Evolutionary conservation across 2,329 filamentous ascomycete genomes (phyloP).

Genomic region (Teratosphaeria destructans): DNA sequence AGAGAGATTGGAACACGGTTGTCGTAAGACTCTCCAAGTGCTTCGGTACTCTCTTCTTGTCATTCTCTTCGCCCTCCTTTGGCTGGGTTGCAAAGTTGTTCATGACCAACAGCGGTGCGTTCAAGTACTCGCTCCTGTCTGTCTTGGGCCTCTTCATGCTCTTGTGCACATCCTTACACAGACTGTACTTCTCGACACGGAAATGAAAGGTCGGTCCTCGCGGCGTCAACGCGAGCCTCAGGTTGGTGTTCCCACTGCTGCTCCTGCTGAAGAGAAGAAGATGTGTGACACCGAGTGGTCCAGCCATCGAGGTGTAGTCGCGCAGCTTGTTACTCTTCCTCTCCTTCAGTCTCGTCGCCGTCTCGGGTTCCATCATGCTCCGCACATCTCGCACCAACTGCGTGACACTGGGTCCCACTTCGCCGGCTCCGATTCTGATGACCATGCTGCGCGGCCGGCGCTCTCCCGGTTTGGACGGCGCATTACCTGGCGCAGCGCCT

Average conservation of each 20-base stretch:
- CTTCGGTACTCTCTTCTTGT: conserved; percentile 54
- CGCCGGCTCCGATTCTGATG: conserved; percentile 87
- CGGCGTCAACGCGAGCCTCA: conserved; percentile 78
- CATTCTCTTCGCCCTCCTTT: conserved; percentile 27
- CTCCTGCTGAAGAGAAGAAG: conserved; percentile 88
- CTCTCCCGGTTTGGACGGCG: conserved; percentile 46
- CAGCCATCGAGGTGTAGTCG: conserved; percentile 93
- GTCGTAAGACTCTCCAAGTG: conserved; percentile 89
- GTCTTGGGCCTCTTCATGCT: conserved; percentile 74
- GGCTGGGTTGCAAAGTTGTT: conserved; percentile 62
- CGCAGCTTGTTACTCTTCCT: conserved; percentile 75
- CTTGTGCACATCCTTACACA: conserved; percentile 81
- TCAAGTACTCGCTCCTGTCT: conserved; percentile 54
- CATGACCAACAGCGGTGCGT: conserved; percentile 90
- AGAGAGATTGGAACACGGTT: conserved; percentile 90
- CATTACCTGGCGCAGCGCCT: conserved; percentile 46
- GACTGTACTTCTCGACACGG: conserved; percentile 84
- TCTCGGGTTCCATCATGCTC: conserved; percentile 90
- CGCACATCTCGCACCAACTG: conserved; percentile 88
- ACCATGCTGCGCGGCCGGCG: conserved; percentile 92
- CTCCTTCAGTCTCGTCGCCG: conserved; percentile 80
- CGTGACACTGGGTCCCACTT: conserved; percentile 82
- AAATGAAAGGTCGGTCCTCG: conserved; percentile 90
- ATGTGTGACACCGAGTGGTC: conserved; percentile 85
- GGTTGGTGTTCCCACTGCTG: conserved; percentile 79